phyloP scores from a whole-genome alignment of 495 filamentous ascomycete species.

The Penicillium simplicissimum region DNA sequence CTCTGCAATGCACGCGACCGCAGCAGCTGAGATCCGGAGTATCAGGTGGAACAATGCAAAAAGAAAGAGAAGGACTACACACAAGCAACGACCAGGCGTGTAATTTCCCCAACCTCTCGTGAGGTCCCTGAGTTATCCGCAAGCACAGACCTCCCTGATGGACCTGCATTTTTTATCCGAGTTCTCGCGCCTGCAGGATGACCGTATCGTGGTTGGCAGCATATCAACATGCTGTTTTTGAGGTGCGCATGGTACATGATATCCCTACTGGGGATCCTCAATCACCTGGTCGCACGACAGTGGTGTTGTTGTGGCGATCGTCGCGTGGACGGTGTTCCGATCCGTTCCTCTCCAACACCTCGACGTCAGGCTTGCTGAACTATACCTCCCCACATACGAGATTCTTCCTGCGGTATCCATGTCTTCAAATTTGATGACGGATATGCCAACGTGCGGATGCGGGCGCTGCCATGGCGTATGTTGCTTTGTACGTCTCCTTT shows the following conservation, averaged over 20 bases:
- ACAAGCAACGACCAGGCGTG: neutral
- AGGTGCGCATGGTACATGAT: neutral
- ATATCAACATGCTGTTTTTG: neutral
- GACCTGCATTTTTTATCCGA: constrained; percentile 11
- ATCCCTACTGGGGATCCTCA: neutral
- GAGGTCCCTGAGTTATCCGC: constrained; percentile 15
- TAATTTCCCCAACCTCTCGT: constrained; percentile 2
- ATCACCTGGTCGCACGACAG: neutral
- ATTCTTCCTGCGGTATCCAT: no score
- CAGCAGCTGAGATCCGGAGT: neutral
- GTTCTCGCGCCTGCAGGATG: neutral
- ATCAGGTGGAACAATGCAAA: neutral
- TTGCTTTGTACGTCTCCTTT: neutral
- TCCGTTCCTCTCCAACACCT: neutral
- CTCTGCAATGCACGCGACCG: neutral
- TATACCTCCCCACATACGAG: neutral
- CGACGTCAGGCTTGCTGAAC: constrained; percentile 3
- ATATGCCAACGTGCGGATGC: no score
- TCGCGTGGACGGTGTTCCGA: neutral
- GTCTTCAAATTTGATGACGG: neutral
- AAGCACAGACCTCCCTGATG: constrained; percentile 21
- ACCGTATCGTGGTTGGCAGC: neutral
- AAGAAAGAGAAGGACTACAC: neutral
- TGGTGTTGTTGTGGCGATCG: neutral
- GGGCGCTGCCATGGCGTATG: neutral